These are phyloP conservation scores for Geotrichum aggregatum DNA, from an alignment of 1,139 yeast genomes.

Conservation along the genomic window DNA sequence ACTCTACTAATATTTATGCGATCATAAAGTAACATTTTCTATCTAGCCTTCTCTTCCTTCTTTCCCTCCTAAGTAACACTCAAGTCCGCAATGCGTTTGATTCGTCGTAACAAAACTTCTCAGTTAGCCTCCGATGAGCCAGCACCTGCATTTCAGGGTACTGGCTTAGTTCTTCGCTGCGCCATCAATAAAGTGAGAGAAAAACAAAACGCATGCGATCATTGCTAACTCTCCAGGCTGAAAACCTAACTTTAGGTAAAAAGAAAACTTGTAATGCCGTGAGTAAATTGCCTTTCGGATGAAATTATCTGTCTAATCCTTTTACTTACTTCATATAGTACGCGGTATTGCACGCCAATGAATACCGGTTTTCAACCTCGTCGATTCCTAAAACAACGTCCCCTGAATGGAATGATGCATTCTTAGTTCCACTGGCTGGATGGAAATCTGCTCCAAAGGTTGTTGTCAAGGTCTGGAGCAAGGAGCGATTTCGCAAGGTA, in stretches of 20 bases:
- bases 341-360: conserved; percentile 32
- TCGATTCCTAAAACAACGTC: conserved; percentile 28
- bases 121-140: background rate
- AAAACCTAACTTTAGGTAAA: conserved; percentile 4
- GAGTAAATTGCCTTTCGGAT: conserved; percentile 1
- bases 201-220: background rate
- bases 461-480: conserved; percentile 41
- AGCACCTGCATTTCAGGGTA: background rate
- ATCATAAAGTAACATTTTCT: background rate
- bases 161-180: conserved; percentile 3
- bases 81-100: background rate
- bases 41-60: background rate
- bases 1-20: too few species aligned
- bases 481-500: conserved; percentile 33
- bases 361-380: conserved; percentile 36
- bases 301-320: background rate
- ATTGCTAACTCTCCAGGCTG: conserved; percentile 15
- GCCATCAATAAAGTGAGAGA: background rate
- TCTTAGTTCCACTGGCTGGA: conserved; percentile 30
- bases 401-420: conserved; percentile 40
- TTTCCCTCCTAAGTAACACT: background rate
- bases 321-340: conserved; percentile 23
- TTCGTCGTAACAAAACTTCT: background rate
- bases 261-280: conserved; percentile 18
- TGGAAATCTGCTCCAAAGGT: conserved; percentile 31